phyloP scores from a whole-genome alignment of 441 rosid genomes.

The Erodium moschatum region DNA sequence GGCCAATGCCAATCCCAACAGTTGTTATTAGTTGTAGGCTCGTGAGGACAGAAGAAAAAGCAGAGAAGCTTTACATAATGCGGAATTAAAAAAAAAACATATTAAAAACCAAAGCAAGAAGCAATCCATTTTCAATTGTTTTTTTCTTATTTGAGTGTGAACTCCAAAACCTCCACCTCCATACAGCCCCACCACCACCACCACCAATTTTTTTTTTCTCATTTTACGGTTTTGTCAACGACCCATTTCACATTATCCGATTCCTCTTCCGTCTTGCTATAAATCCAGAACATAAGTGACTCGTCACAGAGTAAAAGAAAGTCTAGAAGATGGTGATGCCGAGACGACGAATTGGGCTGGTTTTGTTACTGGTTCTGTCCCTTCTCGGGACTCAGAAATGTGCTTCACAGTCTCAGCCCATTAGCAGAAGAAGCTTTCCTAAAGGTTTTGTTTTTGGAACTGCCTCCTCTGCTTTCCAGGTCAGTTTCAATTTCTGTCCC shows the following conservation, averaged over 20 bases:
- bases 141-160: neutral
- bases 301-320: too few species aligned
- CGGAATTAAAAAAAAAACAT: too few species aligned
- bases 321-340: neutral
- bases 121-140: neutral
- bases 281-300: too few species aligned
- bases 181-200: neutral
- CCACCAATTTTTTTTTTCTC: neutral
- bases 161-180: neutral
- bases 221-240: too few species aligned
- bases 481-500: conserved; percentile 13
- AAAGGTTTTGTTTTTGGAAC: conserved; percentile 83
- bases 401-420: conserved; percentile 24
- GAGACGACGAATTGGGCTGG: conserved; percentile 24
- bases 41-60: too few species aligned
- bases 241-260: neutral
- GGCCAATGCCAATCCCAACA: too few species aligned
- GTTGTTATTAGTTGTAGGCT: too few species aligned
- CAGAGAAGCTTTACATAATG: too few species aligned
- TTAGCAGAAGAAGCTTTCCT: conserved; percentile 65
- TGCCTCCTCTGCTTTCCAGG: conserved; percentile 93
- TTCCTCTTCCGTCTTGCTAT: too few species aligned
- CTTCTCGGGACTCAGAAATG: conserved; percentile 27
- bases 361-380: conserved; percentile 3
- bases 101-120: neutral